These are phyloP conservation scores for Parathielavia appendiculata DNA, from an alignment of 495 filamentous ascomycete genomes.

Conservation along the genomic window DNA sequence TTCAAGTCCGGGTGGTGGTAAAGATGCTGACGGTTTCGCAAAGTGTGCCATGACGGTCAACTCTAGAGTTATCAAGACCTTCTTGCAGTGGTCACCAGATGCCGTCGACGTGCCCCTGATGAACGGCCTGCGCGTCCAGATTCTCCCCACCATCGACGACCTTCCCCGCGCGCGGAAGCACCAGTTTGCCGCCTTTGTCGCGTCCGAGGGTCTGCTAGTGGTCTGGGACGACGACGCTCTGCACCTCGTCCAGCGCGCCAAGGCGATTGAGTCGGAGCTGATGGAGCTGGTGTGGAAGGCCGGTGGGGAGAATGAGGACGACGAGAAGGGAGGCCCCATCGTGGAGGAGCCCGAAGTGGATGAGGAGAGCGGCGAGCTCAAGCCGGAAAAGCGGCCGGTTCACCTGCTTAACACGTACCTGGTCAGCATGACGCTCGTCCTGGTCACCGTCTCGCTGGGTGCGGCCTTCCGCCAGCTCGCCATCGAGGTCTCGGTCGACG, in stretches of 20 bases:
- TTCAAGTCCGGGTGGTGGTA: background rate
- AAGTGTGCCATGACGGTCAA: slow-evolving; percentile 77
- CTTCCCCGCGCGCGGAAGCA: slow-evolving; percentile 62
- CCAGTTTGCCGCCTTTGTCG: slow-evolving; percentile 73
- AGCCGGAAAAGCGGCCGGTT: slow-evolving; percentile 58
- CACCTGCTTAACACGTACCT: slow-evolving; percentile 63
- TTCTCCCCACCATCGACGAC: slow-evolving; percentile 64
- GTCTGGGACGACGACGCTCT: slow-evolving; percentile 75
- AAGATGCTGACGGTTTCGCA: slow-evolving; percentile 4
- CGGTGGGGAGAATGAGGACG: slow-evolving; percentile 45
- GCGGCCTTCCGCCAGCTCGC: slow-evolving; percentile 62
- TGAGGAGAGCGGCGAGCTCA: slow-evolving; percentile 62
- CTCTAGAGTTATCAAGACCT: slow-evolving; percentile 69
- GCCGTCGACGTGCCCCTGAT: slow-evolving; percentile 67
- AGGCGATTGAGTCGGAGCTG: slow-evolving; percentile 64
- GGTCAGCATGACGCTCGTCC: slow-evolving; percentile 56
- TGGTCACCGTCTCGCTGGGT: slow-evolving; percentile 60
- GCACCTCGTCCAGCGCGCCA: slow-evolving; percentile 59
- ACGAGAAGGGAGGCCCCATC: slow-evolving; percentile 41
- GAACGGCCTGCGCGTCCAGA: slow-evolving; percentile 69
- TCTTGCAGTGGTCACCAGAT: slow-evolving; percentile 64
- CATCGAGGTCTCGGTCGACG: slow-evolving; percentile 61
- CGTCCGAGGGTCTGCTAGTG: slow-evolving; percentile 58
- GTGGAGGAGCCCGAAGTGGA: slow-evolving; percentile 54
- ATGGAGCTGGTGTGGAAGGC: slow-evolving; percentile 70